Base-by-base conservation (phyloP, 805 yeast genomes). In the Ogataea neopini region DNA sequence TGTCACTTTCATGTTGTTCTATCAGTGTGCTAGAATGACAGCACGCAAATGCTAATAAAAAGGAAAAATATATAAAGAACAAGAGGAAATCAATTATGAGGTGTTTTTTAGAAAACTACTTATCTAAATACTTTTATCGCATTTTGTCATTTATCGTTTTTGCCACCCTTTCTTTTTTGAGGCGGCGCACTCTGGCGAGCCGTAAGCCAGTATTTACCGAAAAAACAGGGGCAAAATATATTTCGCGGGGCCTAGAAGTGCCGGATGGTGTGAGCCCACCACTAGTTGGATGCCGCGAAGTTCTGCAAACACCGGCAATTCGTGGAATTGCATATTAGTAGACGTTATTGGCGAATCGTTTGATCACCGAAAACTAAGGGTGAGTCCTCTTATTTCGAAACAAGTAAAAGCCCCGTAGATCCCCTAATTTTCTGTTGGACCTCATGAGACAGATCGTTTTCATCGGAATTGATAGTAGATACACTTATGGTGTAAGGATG, bases 1-100 rank as follows among this genome's bases (percentile, higher is more conserved):
- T 22, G 74, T 70, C 38, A 77, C 72, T 60, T 75, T 77, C 83
- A 78, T 78, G 4, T 15, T 43, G 37, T 20, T 20, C 40, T 37
- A 23, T 29, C 7, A 8, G 26, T 10, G 22, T 28, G 33, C 23
- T 6, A 39, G 34, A 19, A 18, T 20, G 9, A 9, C 37, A 19
- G 29, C 37, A 18, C 41, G n/a, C 6, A 22, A 18, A 6, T n/a
- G 36, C 36, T 30, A 23, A 3, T 20, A 14, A 22, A 30, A 14
- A 29, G 13, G 2, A 8, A 22, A 17, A 3, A 29, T 17, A 29
- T 6, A 29, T 22, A 30, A 13, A 40, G 14, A 28, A 11, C 11
- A 28, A 37, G n/a, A 9, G n/a, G 13, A 9, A 14, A 22, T 15
- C 30, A n/a, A 37, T 17, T 25, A 14, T 18, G 28, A 26, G 26